A percentile compares a stretch with the other conserved stretches of the same genome.
Evolutionary conservation across 768 basidiomycete species (phyloP).

Genomic region (Kwoniella newhampshirensis): DNA sequence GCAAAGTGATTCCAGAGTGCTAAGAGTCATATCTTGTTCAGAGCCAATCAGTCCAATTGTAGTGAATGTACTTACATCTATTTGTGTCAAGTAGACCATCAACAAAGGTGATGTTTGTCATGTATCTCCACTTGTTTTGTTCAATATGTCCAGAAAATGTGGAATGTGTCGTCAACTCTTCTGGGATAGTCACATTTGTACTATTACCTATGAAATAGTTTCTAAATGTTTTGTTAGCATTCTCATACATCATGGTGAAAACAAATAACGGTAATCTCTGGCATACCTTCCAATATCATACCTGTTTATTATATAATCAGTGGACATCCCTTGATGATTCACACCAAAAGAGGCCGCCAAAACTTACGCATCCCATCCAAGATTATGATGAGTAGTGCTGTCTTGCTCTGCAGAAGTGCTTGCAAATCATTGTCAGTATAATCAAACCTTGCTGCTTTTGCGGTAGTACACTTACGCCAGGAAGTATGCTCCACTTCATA

Average conservation of each 20-base stretch:
- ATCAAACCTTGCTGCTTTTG: not conserved
- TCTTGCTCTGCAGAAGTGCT: slow-evolving; percentile 15
- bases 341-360: not conserved
- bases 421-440: no score
- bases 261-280: no score
- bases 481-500: slow-evolving; percentile 28
- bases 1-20: slow-evolving; percentile 22
- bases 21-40: slow-evolving; percentile 1
- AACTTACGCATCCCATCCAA: slow-evolving; percentile 15
- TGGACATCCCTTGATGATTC: not conserved
- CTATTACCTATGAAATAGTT: slow-evolving; percentile 17
- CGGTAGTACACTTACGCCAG: slow-evolving; percentile 11
- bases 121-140: slow-evolving; percentile 21
- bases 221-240: no score
- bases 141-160: slow-evolving; percentile 2
- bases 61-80: slow-evolving; percentile 4
- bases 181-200: slow-evolving; percentile 6
- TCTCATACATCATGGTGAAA: no score
- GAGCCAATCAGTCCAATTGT: no score
- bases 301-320: not conserved
- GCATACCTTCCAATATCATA: slow-evolving; percentile 10
- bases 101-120: slow-evolving; percentile 5
- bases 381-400: slow-evolving; percentile 7
- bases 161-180: not conserved
- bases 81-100: slow-evolving; percentile 9